These are phyloP conservation scores for Ophiocordyceps camponoti-saundersi DNA, from an alignment of 2,329 filamentous ascomycete genomes.

Conservation along the genomic window DNA sequence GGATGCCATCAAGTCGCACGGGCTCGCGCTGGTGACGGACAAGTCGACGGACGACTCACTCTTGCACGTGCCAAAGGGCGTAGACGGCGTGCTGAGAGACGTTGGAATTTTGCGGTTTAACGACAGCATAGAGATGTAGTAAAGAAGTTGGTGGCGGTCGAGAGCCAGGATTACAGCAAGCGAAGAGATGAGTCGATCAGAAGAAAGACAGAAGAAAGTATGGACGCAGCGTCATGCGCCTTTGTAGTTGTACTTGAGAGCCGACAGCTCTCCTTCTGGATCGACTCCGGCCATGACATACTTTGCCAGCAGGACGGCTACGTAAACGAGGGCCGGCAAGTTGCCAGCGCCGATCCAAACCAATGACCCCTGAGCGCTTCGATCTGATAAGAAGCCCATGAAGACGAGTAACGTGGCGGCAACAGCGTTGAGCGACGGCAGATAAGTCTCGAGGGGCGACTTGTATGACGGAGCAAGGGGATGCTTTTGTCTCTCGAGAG, in stretches of 20 bases:
- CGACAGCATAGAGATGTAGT: slow-evolving; percentile 64
- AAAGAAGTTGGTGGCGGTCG: not conserved
- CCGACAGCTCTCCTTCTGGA: slow-evolving; percentile 44
- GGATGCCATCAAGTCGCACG: slow-evolving; percentile 86
- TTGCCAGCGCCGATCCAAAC: slow-evolving; percentile 27
- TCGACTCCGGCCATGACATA: slow-evolving; percentile 52
- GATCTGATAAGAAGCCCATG: slow-evolving; percentile 21
- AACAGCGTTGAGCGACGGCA: slow-evolving; percentile 43
- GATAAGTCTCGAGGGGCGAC: slow-evolving; percentile 35
- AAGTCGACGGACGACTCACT: slow-evolving; percentile 50
- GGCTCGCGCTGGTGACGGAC: slow-evolving; percentile 81
- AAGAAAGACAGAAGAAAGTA: not conserved
- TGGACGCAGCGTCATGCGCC: slow-evolving; percentile 32
- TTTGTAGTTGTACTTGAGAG: slow-evolving; percentile 49
- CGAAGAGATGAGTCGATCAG: not conserved
- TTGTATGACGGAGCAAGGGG: slow-evolving; percentile 1
- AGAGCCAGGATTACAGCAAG: not conserved
- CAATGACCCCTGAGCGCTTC: slow-evolving; percentile 11
- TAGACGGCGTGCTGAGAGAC: slow-evolving; percentile 72
- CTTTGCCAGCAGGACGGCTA: slow-evolving; percentile 42
- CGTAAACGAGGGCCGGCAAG: slow-evolving; percentile 41
- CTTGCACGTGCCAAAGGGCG: slow-evolving; percentile 53
- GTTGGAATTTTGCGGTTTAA: slow-evolving; percentile 87
- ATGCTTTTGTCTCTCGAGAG: slow-evolving; percentile 6
- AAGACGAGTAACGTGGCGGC: slow-evolving; percentile 35